Evolutionary conservation across 371 early-diverging fungal genomes (phyloP).

Genomic region (Actinomortierella ambigua): DNA sequence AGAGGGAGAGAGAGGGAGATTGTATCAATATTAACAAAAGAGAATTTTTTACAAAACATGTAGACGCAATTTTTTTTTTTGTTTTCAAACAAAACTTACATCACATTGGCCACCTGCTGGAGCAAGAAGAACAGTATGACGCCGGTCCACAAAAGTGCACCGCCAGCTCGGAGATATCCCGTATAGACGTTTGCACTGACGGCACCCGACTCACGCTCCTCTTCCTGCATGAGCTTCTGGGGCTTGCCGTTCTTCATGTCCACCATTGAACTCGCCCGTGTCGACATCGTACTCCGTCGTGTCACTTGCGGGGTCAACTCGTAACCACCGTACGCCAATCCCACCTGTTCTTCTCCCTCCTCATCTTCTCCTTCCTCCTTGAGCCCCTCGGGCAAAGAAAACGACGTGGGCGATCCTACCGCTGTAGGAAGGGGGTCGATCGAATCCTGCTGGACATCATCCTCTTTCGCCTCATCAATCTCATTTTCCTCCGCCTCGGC

Average conservation of each 20-base stretch:
- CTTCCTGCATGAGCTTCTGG: slow-evolving; percentile 25
- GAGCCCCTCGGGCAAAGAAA: slow-evolving; percentile 11
- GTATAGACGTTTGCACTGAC: slow-evolving; percentile 24
- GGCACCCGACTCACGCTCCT: slow-evolving; percentile 37
- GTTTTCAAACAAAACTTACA: slow-evolving; percentile 4
- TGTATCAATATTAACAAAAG: not conserved
- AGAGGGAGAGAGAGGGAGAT: not conserved
- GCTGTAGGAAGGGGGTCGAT: not conserved
- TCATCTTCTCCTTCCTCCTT: slow-evolving; percentile 19
- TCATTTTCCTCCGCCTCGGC: slow-evolving; percentile 18
- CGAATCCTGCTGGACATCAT: not conserved
- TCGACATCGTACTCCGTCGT: too few relatives aligned
- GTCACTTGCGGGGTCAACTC: too few relatives aligned
- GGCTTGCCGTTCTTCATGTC: not conserved
- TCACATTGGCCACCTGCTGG: slow-evolving; percentile 22
- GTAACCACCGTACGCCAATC: not conserved
- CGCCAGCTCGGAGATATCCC: slow-evolving; percentile 21
- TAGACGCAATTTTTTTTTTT: not conserved
- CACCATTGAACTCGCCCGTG: too few relatives aligned
- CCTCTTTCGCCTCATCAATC: not conserved
- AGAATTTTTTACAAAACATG: not conserved
- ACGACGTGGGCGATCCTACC: not conserved
- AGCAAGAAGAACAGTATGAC: slow-evolving; percentile 9
- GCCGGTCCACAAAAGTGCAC: slow-evolving; percentile 4
- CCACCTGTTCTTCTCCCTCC: not conserved